Conservation (phyloP, 257 asterid species). For the Rehmannia glutinosa region DNA sequence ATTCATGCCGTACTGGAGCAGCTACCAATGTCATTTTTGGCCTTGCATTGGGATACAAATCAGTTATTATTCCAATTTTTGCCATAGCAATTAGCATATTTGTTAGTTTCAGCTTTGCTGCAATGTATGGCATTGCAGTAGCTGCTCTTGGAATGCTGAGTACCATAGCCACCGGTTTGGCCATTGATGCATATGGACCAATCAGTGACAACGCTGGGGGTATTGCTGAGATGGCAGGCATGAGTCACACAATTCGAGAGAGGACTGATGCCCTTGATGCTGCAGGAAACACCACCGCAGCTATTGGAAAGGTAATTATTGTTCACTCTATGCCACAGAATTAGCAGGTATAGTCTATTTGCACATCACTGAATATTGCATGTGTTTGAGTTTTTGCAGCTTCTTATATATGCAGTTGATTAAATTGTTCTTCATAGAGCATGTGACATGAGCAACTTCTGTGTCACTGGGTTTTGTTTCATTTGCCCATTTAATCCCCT, state of each 20-base stretch:
- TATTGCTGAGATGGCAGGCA: slow-evolving; percentile 52
- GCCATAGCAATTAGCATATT: slow-evolving; percentile 39
- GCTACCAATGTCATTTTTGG: slow-evolving; percentile 49
- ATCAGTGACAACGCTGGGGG: slow-evolving; percentile 54
- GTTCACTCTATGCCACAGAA: not conserved
- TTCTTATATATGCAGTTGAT: no score
- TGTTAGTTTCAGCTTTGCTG: slow-evolving; percentile 47
- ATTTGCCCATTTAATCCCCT: not conserved
- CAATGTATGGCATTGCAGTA: slow-evolving; percentile 45
- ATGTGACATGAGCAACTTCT: no score
- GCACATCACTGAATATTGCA: no score
- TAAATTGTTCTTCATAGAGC: no score
- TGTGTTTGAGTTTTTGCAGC: no score
- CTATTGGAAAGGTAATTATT: slow-evolving; percentile 38
- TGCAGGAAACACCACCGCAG: slow-evolving; percentile 55
- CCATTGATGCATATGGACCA: slow-evolving; percentile 52
- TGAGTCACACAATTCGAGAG: slow-evolving; percentile 39
- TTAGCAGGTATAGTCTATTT: no score
- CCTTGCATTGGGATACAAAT: slow-evolving; percentile 47
- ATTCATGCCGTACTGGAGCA: slow-evolving; percentile 50
- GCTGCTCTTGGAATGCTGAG: slow-evolving; percentile 58
- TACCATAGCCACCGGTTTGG: no score
- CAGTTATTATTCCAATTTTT: slow-evolving; percentile 41
- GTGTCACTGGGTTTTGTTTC: no score
- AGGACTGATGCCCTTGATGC: no score